Percentiles rank a stretch among this genome's conserved stretches.
phyloP scores from a whole-genome alignment of 768 basidiomycete species.

The Rhodocollybia butyracea region DNA sequence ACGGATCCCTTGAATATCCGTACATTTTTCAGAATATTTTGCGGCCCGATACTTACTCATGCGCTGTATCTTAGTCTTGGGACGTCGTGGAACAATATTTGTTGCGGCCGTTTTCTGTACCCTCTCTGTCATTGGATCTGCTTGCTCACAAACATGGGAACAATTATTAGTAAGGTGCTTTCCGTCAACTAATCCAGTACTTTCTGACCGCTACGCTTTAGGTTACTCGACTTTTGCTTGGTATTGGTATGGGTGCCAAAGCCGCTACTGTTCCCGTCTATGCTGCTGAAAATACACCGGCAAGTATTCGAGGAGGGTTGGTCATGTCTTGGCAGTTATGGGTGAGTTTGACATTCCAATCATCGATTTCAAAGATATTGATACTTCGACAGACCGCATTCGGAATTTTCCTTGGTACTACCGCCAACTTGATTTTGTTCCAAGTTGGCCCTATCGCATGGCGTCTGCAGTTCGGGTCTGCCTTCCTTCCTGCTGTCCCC shows the following conservation, averaged over 20 bases:
- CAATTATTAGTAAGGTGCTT: constrained; percentile 39
- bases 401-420: constrained; percentile 74
- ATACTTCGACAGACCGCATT: constrained; percentile 56
- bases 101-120: constrained; percentile 57
- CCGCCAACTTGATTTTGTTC: constrained; percentile 60
- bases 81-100: constrained; percentile 62
- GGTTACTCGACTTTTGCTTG: constrained; percentile 54
- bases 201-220: constrained; percentile 10
- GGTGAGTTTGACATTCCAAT: constrained; percentile 30
- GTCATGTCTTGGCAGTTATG: constrained; percentile 95
- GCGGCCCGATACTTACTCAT: not conserved
- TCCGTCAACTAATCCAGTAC: not conserved
- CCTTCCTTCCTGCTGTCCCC: constrained; percentile 58
- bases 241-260: constrained; percentile 64
- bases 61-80: constrained; percentile 26
- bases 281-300: constrained; percentile 75
- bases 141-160: constrained; percentile 49
- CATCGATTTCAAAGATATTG: not conserved
- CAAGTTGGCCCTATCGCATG: constrained; percentile 64
- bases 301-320: constrained; percentile 80
- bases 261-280: constrained; percentile 61
- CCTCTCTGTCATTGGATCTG: constrained; percentile 46
- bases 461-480: constrained; percentile 77
- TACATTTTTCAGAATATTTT: not conserved
- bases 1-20: constrained; percentile 57